phyloP scores from a whole-genome alignment of 495 filamentous ascomycete genomes.

The Tuber umbilicatum region DNA sequence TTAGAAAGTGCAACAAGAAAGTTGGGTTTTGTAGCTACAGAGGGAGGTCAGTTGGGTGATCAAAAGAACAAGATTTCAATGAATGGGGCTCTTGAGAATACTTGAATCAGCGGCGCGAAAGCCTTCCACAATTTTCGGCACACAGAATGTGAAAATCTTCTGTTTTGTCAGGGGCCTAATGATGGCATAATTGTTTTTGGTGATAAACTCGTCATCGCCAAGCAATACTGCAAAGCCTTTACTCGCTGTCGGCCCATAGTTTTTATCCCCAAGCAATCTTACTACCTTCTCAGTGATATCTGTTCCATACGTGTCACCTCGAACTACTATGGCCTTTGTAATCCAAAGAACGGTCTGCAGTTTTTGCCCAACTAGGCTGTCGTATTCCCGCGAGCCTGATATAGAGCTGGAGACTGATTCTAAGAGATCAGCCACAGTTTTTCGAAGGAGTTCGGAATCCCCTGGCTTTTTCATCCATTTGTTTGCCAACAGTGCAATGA shows the following conservation, averaged over 20 bases:
- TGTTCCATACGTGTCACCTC: slow-evolving; percentile 43
- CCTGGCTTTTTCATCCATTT: slow-evolving; percentile 47
- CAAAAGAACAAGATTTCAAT: neutral
- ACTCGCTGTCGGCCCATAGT: slow-evolving; percentile 47
- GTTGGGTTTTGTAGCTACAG: slow-evolving; percentile 50
- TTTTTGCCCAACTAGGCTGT: slow-evolving; percentile 13
- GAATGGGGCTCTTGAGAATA: neutral
- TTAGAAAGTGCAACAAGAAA: slow-evolving; percentile 62
- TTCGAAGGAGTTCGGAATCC: slow-evolving; percentile 30
- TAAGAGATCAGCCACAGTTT: slow-evolving; percentile 12
- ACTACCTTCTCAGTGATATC: slow-evolving; percentile 52
- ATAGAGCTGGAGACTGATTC: slow-evolving; percentile 6
- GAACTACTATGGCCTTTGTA: slow-evolving; percentile 52
- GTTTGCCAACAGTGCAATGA: slow-evolving; percentile 59
- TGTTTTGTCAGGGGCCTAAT: slow-evolving; percentile 61
- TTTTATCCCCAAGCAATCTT: slow-evolving; percentile 51
- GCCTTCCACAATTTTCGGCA: slow-evolving; percentile 53
- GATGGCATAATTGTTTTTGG: slow-evolving; percentile 56
- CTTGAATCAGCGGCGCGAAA: slow-evolving; percentile 50
- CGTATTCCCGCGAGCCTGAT: slow-evolving; percentile 3
- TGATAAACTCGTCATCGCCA: slow-evolving; percentile 59
- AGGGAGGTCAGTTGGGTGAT: neutral
- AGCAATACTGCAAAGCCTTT: slow-evolving; percentile 58
- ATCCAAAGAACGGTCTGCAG: slow-evolving; percentile 50
- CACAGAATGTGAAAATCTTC: slow-evolving; percentile 56